Percentiles rank a stretch among this genome's conserved stretches.
These are phyloP conservation scores for Colletotrichum chrysophilum DNA, from an alignment of 2,329 filamentous ascomycete species.

Conservation along the genomic window DNA sequence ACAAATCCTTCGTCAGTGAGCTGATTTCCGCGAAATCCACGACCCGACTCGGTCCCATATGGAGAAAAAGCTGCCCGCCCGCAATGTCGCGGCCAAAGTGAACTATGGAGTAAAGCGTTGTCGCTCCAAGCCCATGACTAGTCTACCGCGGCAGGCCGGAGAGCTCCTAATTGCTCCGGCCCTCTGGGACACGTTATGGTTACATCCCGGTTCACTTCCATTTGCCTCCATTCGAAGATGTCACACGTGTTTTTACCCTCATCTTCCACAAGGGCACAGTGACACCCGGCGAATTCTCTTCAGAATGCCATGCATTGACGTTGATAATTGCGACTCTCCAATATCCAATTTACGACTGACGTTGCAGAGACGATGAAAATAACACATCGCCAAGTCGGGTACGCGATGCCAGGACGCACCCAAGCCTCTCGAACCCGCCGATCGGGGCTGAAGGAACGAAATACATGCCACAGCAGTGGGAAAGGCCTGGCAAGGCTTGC, in stretches of 20 bases:
- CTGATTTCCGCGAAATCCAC: neutral
- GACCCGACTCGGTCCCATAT: neutral
- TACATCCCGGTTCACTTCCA: neutral
- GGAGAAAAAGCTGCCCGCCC: neutral
- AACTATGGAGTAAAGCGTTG: neutral
- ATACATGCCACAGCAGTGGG: neutral
- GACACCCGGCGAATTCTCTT: neutral
- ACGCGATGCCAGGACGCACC: constrained; percentile 11
- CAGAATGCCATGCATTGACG: neutral
- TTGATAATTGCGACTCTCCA: neutral
- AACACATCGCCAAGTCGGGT: constrained; percentile 1
- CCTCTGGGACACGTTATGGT: neutral
- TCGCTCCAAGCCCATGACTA: neutral
- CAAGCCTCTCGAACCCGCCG: constrained; percentile 4
- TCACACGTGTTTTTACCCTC: neutral
- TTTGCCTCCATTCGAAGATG: neutral
- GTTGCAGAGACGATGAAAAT: neutral
- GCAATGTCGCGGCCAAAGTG: neutral
- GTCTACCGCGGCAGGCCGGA: neutral
- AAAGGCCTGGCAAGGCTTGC: neutral
- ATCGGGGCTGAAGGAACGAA: neutral
- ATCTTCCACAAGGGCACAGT: neutral
- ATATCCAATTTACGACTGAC: neutral
- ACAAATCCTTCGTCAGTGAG: neutral
- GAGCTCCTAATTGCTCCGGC: neutral